Evolutionary conservation across 1,139 yeast genomes (phyloP), one percentile per base, ranked within the genome.

Genomic region (Candida tropicalis): DNA sequence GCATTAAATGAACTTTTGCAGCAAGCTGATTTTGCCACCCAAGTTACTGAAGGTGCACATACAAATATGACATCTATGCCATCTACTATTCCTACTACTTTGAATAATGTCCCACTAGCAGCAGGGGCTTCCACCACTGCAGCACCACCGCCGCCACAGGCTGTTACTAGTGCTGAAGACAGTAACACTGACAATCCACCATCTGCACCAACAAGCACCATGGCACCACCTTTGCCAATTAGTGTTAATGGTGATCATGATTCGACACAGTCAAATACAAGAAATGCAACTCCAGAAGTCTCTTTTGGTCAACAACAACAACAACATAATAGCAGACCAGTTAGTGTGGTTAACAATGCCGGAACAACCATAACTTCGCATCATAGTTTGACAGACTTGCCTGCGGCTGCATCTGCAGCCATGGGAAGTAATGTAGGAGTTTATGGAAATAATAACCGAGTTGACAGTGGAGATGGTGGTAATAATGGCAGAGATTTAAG

Each of bases 1-100:
- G 65, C 63, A 28, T 52, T 72, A 40, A 62, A 63, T 48, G 56
- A 60, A 39, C 49, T 71, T 5, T 48, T 72, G 15, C 66, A 63
- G 38, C 73, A 63, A 41, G 57, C 71, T 0, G 62, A 62, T 41
- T 68, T 54, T 35, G 58, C 62, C 7, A 59, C 66, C 0, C 53
- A 58, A 28, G 33, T 50, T 10, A 52, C 60, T 3, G 56, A 54
- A 28, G 51, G 52, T 29, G 43, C 51, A 6, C 54, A 46, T 12
- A 44, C 47, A 4, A 55, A 53, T 35, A 42, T 53, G 36, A 45
- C 47, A 15, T 46, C 59, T 1, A 47, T 55, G 18, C 60, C 60
- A 29, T 48, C 57, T 6, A 57, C 60, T 5, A 50, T 55, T 8
- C 57, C 62, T 12, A 54, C 59, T 2, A 53, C 58, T 10, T 46